Percentiles rank a stretch among this genome's conserved stretches.
These are phyloP conservation scores for Metrosideros polymorpha DNA, from an alignment of 441 rosid species.

Conservation along the genomic window DNA sequence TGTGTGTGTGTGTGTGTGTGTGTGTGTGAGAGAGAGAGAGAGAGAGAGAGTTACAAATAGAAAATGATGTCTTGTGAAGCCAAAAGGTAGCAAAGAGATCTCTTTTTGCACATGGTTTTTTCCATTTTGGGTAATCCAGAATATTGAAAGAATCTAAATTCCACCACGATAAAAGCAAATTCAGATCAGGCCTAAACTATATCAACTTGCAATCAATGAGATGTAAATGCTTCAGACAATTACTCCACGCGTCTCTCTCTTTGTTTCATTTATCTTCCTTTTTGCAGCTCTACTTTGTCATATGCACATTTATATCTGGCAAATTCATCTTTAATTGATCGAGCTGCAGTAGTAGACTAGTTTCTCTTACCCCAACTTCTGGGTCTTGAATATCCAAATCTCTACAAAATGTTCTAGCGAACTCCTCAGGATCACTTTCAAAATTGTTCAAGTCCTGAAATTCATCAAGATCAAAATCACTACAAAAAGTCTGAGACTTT, in stretches of 20 bases:
- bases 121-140: not conserved
- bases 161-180: not conserved
- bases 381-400: slow-evolving; percentile 86
- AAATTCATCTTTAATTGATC: not conserved
- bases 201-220: not conserved
- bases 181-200: not conserved
- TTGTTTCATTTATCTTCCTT: not conserved
- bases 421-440: slow-evolving; percentile 89
- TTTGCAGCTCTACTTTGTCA: not conserved
- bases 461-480: not conserved
- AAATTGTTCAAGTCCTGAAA: slow-evolving; percentile 81
- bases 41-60: not conserved
- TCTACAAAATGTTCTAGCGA: slow-evolving; percentile 74
- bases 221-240: not conserved
- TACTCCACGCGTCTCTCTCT: not conserved
- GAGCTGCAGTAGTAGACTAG: not conserved
- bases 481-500: not conserved
- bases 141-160: not conserved
- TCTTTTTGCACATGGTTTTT: not conserved
- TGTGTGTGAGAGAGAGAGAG: not conserved
- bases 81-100: not conserved
- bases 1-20: too few species aligned
- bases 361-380: slow-evolving; percentile 75
- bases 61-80: not conserved
- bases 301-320: not conserved